Base-by-base conservation (phyloP, 2,329 filamentous ascomycete genomes). In the Cercospora sp. region DNA sequence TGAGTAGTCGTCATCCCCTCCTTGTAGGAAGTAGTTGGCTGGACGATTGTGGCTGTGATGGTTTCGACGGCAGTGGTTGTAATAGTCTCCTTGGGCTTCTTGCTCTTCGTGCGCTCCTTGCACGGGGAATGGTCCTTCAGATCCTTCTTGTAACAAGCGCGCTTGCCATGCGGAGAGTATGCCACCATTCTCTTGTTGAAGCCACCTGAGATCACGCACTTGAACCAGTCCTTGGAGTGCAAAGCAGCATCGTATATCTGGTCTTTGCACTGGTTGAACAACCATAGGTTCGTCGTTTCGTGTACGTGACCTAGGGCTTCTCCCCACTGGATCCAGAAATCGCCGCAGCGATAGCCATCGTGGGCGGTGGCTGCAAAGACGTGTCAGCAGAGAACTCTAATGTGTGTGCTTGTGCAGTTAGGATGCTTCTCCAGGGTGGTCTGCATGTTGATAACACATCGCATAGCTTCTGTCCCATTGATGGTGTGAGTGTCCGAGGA, bases 31-130 rank as follows among this genome's bases (percentile, higher is more conserved):
- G 62, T 65, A 5, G 45, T 65, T 20, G 62, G 48, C 40, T 64
- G 60, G n/a, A 65, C 63, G 61, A 48, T 53, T 18, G 58, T 62
- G n/a, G 61, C 33, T 12, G 33, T 42, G 23, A 69, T 28, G 20
- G 65, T 61, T 31, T 68, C 64, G 40, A 63, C 67, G 3, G 18
- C 26, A 12, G 63, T 65, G 16, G 53, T 18, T 23, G 48, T 65
- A 28, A 66, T 62, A 5, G 55, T 63, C 26, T 59, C 58, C 13
- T 36, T 6, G 33, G 33, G 33, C 5, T 36, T 16, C 33, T 16
- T 36, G 33, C 33, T 36, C 12, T 4, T 36, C 10, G 3, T 3
- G 12, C 12, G 4, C 36, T 40, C 3, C 36, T n/a, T n/a, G 36
- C 13, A 40, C 36, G 36, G 36, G 13, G 36, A n/a, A 40, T 40